Base-by-base conservation (phyloP, 2,329 filamentous ascomycete genomes). In the Trichoderma sp. region DNA sequence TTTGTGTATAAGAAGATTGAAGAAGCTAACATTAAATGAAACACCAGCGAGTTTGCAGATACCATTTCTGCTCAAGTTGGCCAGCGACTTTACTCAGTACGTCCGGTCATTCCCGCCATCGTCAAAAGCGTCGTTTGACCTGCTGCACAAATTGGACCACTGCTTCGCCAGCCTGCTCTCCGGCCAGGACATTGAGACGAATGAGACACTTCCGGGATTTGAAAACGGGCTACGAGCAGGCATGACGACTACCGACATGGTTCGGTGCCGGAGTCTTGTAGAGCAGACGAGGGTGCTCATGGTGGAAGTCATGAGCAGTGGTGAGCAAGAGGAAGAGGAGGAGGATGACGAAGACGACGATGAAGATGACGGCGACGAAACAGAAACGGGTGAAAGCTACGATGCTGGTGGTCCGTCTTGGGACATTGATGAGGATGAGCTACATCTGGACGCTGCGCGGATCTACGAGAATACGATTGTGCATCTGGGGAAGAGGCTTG, bases 391-490 rank as follows among this genome's bases (percentile, higher is more conserved):
- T 3, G 80, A 78, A 7, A 75, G 79, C 15, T 78, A 80, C 11
- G 73, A 75, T 2, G 58, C 34, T 2, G 80, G 78, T 2, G 63
- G 60, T 11, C 24, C 68, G n/a, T 60, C 47, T 4, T 80, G 77
- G 78, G 83, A 86, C 43, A 82, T 84, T 4, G 83, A 85, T 6
- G 83, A 84, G 64, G 84, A 86, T 18, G 84, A 86, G 39, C 78
- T 89, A 75, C 86, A 92, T 74, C 89, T 95, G 86, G 90, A 92
- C 74, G 89, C 92, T 64, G 93, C 90, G 0, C 87, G 87, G 74
- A 90, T 97, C 2, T 97, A 96, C 81, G 93, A 96, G 79, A 87
- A 87, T 76, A 96, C 93, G 0, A 88, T 97, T 74, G 87, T 93
- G 51, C 87, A 92, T 77, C 81, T 97, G 15, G 93, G 92, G 0